Evolutionary conservation across 2,329 filamentous ascomycete genomes (phyloP).

Genomic region (Alternaria triticimaculans): DNA sequence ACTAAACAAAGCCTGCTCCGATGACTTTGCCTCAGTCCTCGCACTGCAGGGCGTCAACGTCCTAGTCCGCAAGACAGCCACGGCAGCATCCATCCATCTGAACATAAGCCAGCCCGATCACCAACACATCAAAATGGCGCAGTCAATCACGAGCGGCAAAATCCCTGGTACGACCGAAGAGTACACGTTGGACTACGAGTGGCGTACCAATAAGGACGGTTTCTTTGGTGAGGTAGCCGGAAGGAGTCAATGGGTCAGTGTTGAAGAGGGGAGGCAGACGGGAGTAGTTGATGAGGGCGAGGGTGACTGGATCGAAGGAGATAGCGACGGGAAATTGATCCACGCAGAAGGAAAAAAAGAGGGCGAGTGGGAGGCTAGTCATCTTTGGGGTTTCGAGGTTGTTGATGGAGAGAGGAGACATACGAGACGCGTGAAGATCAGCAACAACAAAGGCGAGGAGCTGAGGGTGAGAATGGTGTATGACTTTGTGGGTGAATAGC

Average conservation of each 20-base stretch:
- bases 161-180: constrained; percentile 19
- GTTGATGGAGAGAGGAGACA: constrained; percentile 15
- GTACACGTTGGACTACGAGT: constrained; percentile 18
- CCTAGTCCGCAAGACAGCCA: constrained; percentile 17
- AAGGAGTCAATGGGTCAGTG: constrained; percentile 18
- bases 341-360: constrained; percentile 17
- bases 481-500: constrained; percentile 14
- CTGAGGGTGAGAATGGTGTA: constrained; percentile 17
- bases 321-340: constrained; percentile 14
- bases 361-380: constrained; percentile 18
- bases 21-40: constrained; percentile 20
- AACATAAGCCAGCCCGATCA: constrained; percentile 17
- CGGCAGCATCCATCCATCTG: constrained; percentile 19
- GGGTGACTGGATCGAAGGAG: constrained; percentile 15
- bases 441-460: constrained; percentile 13
- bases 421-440: constrained; percentile 14
- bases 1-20: constrained; percentile 19
- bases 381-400: constrained; percentile 22
- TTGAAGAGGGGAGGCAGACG: constrained; percentile 9
- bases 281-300: constrained; percentile 3
- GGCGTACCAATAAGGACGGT: constrained; percentile 19
- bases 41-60: constrained; percentile 19
- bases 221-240: constrained; percentile 20
- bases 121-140: constrained; percentile 16
- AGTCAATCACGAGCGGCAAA: constrained; percentile 18